These are phyloP conservation scores for Magnolia changhungtana DNA, from an alignment of 164 flowering plant genomes.

Conservation along the genomic window DNA sequence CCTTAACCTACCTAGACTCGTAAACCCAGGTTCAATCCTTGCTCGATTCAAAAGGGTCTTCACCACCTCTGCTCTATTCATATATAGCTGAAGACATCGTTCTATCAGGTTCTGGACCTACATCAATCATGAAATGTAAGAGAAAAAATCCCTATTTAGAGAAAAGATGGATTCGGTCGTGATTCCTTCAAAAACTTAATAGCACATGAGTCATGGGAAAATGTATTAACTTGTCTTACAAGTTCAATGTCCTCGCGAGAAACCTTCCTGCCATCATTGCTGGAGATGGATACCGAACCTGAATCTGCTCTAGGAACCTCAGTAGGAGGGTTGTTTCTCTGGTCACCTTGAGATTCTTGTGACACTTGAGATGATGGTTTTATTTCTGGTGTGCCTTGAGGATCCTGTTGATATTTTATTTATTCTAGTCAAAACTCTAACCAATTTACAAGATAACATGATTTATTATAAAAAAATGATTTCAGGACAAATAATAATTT, in stretches of 20 bases:
- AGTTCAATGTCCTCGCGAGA: slow-evolving; percentile 54
- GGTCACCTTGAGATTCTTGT: slow-evolving; percentile 70
- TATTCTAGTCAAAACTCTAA: neutral
- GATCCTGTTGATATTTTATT: slow-evolving; percentile 3
- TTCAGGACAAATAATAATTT: neutral
- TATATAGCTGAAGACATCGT: slow-evolving; percentile 83
- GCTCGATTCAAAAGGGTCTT: slow-evolving; percentile 85
- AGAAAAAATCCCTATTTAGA: slow-evolving; percentile 5
- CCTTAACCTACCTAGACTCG: slow-evolving; percentile 64
- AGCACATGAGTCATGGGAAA: neutral
- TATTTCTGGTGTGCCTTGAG: slow-evolving; percentile 45
- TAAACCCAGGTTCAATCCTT: slow-evolving; percentile 93
- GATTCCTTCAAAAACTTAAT: neutral
- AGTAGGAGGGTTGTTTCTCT: slow-evolving; percentile 40
- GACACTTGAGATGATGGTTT: slow-evolving; percentile 56
- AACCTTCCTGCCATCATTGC: slow-evolving; percentile 74
- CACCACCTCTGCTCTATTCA: slow-evolving; percentile 91
- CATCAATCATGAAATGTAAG: slow-evolving; percentile 16
- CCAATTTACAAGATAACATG: too few relatives aligned
- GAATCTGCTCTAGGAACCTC: slow-evolving; percentile 72
- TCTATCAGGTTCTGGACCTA: slow-evolving; percentile 97
- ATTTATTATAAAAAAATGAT: neutral
- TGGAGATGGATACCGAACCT: slow-evolving; percentile 65
- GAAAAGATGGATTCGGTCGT: neutral
- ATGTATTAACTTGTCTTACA: slow-evolving; percentile 8